phyloP scores from a whole-genome alignment of 2,329 filamentous ascomycete genomes.

The Aspergillus vadensis region DNA sequence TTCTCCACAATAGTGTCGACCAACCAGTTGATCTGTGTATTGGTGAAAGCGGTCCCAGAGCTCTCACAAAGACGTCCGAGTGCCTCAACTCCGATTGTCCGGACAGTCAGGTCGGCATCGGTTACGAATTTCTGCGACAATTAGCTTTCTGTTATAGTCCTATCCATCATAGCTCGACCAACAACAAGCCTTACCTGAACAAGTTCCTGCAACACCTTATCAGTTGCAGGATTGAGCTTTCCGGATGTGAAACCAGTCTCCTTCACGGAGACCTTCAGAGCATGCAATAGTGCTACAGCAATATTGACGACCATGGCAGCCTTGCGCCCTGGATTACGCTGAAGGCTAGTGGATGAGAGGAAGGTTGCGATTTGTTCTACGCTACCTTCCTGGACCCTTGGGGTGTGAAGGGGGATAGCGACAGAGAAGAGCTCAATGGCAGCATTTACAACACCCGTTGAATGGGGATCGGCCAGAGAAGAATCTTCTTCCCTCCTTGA shows the following conservation, averaged over 20 bases:
- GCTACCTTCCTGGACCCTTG: slow-evolving; percentile 93
- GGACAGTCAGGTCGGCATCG: slow-evolving; percentile 81
- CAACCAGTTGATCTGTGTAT: slow-evolving; percentile 83
- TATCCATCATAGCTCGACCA: neutral
- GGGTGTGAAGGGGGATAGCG: slow-evolving; percentile 81
- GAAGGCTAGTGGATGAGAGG: slow-evolving; percentile 74
- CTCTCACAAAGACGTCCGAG: slow-evolving; percentile 81
- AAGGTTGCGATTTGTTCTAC: slow-evolving; percentile 92
- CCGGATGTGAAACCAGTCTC: slow-evolving; percentile 75
- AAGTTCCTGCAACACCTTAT: slow-evolving; percentile 68
- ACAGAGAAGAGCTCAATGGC: slow-evolving; percentile 93
- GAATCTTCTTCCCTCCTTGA: slow-evolving; percentile 52
- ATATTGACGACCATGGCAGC: slow-evolving; percentile 91
- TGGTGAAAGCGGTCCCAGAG: slow-evolving; percentile 87
- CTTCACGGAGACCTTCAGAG: slow-evolving; percentile 79
- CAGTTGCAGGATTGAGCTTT: slow-evolving; percentile 73
- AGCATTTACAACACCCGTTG: slow-evolving; percentile 91
- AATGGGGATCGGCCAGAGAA: slow-evolving; percentile 71
- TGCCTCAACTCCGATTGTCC: slow-evolving; percentile 80
- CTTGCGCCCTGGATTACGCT: slow-evolving; percentile 83
- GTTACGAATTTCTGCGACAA: slow-evolving; percentile 68
- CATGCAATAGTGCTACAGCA: slow-evolving; percentile 75
- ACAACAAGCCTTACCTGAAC: slow-evolving; percentile 67
- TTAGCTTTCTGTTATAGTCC: slow-evolving; percentile 4
- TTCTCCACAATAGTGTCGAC: slow-evolving; percentile 94